phyloP scores from a whole-genome alignment of 2,329 filamentous ascomycete genomes.

The Sclerotinia nivalis region DNA sequence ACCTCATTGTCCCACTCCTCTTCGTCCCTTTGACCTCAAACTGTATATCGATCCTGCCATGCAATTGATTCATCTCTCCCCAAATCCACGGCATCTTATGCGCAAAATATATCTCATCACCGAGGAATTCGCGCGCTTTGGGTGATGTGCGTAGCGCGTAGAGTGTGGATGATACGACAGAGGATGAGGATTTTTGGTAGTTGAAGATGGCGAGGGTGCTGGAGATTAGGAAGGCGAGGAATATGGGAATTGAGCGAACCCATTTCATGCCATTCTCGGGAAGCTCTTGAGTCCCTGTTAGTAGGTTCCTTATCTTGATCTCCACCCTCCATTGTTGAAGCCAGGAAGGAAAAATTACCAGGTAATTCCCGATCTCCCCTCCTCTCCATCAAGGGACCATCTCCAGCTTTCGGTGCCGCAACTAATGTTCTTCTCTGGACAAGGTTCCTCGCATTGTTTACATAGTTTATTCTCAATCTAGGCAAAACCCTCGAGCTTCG shows the following conservation, averaged over 20 bases:
- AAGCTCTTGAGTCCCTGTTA: constrained; percentile 31
- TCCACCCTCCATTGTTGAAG: not conserved
- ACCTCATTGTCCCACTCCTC: constrained; percentile 71
- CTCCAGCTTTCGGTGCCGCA: constrained; percentile 58
- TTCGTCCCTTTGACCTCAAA: constrained; percentile 85
- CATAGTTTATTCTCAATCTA: constrained; percentile 25
- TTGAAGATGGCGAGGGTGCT: constrained; percentile 93
- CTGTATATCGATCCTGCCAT: constrained; percentile 82
- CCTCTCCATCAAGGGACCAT: constrained; percentile 65
- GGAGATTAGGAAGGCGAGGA: constrained; percentile 68
- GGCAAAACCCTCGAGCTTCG: constrained; percentile 32
- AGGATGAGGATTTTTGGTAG: constrained; percentile 93
- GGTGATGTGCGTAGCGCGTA: constrained; percentile 86
- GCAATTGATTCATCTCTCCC: constrained; percentile 89
- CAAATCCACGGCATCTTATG: constrained; percentile 79
- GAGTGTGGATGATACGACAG: constrained; percentile 81
- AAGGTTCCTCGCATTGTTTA: constrained; percentile 27
- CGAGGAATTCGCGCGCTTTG: constrained; percentile 73
- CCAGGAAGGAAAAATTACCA: constrained; percentile 46
- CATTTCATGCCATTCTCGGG: constrained; percentile 51
- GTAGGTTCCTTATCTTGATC: not conserved
- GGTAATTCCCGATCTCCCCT: constrained; percentile 66
- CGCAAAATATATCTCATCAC: constrained; percentile 83
- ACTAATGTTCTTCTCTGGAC: constrained; percentile 50
- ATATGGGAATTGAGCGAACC: constrained; percentile 76